Evolutionary conservation across 768 basidiomycete genomes (phyloP).

Genomic region (Ramaria rubella): DNA sequence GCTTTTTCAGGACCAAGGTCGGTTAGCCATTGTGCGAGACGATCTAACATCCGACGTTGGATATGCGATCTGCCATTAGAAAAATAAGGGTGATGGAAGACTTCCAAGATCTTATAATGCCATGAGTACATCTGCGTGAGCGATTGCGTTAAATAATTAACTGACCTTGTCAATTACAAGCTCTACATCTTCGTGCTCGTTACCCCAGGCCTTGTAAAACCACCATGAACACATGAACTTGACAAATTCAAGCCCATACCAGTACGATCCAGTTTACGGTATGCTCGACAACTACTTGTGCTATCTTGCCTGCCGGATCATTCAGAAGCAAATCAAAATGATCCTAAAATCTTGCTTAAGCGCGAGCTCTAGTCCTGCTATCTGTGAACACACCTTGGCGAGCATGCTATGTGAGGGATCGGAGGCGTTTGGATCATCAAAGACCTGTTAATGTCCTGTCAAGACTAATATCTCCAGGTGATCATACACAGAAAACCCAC

Average conservation of each 20-base stretch:
- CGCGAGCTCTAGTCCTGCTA: not conserved
- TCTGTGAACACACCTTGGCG: conserved; percentile 44
- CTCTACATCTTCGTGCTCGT: conserved; percentile 36
- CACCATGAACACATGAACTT: not conserved
- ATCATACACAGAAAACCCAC: conserved; percentile 22
- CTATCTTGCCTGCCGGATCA: conserved; percentile 70
- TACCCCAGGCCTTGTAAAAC: conserved; percentile 39
- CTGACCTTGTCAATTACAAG: conserved; percentile 39
- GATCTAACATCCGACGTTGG: conserved; percentile 54
- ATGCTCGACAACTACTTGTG: conserved; percentile 58
- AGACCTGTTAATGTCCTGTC: conserved; percentile 38
- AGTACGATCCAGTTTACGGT: conserved; percentile 52
- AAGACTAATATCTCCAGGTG: not conserved
- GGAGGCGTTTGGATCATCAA: conserved; percentile 57
- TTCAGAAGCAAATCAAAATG: conserved; percentile 68
- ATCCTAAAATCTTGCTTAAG: conserved; percentile 50
- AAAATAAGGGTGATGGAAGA: conserved; percentile 69
- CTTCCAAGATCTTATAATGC: conserved; percentile 49
- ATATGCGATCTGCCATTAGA: conserved; percentile 45
- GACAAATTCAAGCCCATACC: conserved; percentile 20
- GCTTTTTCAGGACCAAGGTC: conserved; percentile 40
- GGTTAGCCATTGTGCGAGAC: conserved; percentile 48
- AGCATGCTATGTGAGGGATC: conserved; percentile 71
- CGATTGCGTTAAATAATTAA: not conserved
- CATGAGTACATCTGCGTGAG: not conserved